phyloP scores from a whole-genome alignment of 78 protist genomes.

The Protostelium mycophagum region DNA sequence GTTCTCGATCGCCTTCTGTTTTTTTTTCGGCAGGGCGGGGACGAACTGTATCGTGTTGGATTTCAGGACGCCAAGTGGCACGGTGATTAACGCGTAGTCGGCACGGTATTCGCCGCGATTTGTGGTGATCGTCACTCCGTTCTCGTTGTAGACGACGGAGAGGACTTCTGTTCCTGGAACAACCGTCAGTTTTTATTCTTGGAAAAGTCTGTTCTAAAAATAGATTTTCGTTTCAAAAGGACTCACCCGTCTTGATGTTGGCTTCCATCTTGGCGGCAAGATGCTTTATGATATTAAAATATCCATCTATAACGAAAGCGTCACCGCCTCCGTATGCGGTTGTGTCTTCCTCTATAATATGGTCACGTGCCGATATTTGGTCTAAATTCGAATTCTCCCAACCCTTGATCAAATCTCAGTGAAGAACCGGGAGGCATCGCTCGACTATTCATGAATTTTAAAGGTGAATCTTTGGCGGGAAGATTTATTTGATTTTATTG shows the following conservation, averaged over 20 bases:
- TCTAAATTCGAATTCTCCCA: not conserved
- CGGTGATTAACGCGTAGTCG: not conserved
- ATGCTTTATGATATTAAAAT: not conserved
- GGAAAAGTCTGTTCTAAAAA: no score
- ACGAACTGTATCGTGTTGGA: not conserved
- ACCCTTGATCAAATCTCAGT: no score
- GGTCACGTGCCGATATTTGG: not conserved
- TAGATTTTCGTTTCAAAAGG: not conserved
- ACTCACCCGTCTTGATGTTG: not conserved
- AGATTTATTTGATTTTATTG: no score
- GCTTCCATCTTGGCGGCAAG: not conserved
- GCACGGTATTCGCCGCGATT: not conserved
- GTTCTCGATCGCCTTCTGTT: not conserved
- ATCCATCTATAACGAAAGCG: not conserved
- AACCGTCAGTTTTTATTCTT: no score
- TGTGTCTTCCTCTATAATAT: not conserved
- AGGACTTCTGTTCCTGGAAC: not conserved
- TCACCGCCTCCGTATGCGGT: not conserved
- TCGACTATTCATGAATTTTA: no score
- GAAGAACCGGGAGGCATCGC: no score
- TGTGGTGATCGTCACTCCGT: not conserved
- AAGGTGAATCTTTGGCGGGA: no score
- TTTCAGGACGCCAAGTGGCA: not conserved
- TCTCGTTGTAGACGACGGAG: not conserved
- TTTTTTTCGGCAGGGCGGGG: not conserved